phyloP scores from a whole-genome alignment of 176 grass and related monocot species.

The Cocos nucifera region DNA sequence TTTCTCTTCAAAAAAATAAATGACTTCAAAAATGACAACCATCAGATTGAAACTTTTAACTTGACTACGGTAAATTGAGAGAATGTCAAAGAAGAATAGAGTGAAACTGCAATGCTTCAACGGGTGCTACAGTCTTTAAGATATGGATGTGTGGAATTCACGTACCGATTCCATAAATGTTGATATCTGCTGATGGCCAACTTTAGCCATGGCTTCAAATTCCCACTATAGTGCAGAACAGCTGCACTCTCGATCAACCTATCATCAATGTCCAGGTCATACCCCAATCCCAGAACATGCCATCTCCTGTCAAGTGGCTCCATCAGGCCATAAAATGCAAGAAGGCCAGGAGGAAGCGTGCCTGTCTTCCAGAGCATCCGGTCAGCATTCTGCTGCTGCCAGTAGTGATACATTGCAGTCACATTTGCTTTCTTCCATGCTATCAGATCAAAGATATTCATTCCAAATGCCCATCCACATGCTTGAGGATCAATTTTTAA shows the following conservation, averaged over 20 bases:
- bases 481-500: constrained; percentile 20
- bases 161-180: constrained; percentile 7
- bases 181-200: constrained; percentile 11
- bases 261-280: constrained; percentile 14
- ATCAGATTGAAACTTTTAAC: too few relatives aligned
- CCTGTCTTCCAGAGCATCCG: constrained; percentile 16
- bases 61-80: background rate
- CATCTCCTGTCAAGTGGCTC: constrained; percentile 18
- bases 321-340: constrained; percentile 19
- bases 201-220: constrained; percentile 20
- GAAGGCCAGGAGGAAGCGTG: constrained; percentile 15
- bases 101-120: background rate
- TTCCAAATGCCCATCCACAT: constrained; percentile 24
- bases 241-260: constrained; percentile 12
- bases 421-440: constrained; percentile 18
- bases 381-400: constrained; percentile 14
- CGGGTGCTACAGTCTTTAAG: background rate
- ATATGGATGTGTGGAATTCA: constrained; percentile 1
- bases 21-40: too few relatives aligned
- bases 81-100: background rate
- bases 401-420: constrained; percentile 16
- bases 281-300: constrained; percentile 19
- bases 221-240: constrained; percentile 14
- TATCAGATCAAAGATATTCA: constrained; percentile 19
- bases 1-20: too few relatives aligned